Conservation (phyloP, 164 flowering plant genomes). For the Brasenia schreberi region DNA sequence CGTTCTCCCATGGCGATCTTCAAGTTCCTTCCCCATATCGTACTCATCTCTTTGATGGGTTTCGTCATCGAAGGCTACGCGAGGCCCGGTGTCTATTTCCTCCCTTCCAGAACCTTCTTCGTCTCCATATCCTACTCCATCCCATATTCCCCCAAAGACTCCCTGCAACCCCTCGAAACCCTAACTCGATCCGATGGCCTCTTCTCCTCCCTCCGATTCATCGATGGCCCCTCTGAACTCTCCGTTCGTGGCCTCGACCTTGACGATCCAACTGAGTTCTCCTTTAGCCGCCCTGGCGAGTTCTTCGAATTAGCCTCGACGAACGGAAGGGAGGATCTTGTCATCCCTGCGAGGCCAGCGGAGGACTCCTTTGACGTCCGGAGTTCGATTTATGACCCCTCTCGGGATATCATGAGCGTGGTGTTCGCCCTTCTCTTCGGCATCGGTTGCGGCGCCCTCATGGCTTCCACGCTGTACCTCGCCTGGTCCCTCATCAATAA, state of each 20-base stretch:
- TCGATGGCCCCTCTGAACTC: slow-evolving; percentile 7
- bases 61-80: slow-evolving; percentile 15
- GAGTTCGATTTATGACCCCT: slow-evolving; percentile 22
- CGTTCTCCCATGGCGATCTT: background rate
- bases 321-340: background rate
- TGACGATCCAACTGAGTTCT: slow-evolving; percentile 1
- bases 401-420: slow-evolving; percentile 29
- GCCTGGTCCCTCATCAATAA: slow-evolving; percentile 27
- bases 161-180: slow-evolving; percentile 3
- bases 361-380: background rate
- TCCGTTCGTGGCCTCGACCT: slow-evolving; percentile 8
- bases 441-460: slow-evolving; percentile 38
- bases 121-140: slow-evolving; percentile 21
- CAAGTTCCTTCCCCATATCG: background rate
- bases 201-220: background rate
- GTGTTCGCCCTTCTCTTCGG: slow-evolving; percentile 35
- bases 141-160: slow-evolving; percentile 2
- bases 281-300: background rate
- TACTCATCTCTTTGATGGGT: slow-evolving; percentile 4
- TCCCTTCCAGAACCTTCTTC: slow-evolving; percentile 34
- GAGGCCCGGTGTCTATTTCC: slow-evolving; percentile 28
- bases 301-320: background rate
- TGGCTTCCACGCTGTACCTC: slow-evolving; percentile 33
- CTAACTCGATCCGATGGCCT: background rate
- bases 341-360: background rate